phyloP scores from a whole-genome alignment of 2,329 filamentous ascomycete genomes.

The Diaporthe batatas region DNA sequence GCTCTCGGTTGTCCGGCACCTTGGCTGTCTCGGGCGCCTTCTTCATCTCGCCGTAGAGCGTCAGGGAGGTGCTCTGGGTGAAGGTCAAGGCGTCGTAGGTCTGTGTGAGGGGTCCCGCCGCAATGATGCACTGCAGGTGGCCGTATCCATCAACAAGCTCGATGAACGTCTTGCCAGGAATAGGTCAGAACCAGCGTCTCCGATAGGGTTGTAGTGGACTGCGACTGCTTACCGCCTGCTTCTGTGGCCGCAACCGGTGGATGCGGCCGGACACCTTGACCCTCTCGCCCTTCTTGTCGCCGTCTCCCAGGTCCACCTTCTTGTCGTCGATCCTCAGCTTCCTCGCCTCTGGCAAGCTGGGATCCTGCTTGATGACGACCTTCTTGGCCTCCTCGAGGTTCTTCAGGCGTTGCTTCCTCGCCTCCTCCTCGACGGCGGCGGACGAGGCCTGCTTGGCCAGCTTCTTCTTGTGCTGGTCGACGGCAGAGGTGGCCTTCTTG shows the following conservation, averaged over 20 bases:
- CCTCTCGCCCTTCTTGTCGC: conserved; percentile 74
- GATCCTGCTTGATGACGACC: conserved; percentile 78
- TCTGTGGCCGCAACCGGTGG: conserved; percentile 84
- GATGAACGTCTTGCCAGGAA: conserved; percentile 68
- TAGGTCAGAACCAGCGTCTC: conserved; percentile 19
- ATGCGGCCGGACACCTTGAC: conserved; percentile 87
- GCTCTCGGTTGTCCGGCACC: conserved; percentile 86
- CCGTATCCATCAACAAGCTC: conserved; percentile 89
- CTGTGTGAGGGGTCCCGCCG: conserved; percentile 82
- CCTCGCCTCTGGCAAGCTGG: conserved; percentile 79
- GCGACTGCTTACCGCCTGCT: conserved; percentile 73
- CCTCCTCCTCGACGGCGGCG: conserved; percentile 78
- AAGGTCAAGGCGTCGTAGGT: conserved; percentile 92
- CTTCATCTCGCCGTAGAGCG: conserved; percentile 85
- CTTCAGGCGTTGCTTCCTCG: conserved; percentile 77
- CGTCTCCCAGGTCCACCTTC: conserved; percentile 71
- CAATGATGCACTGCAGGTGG: conserved; percentile 86
- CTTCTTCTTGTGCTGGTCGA: conserved; percentile 87
- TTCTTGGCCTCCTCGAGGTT: conserved; percentile 86
- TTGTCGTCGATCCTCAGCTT: conserved; percentile 83
- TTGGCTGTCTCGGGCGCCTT: conserved; percentile 82
- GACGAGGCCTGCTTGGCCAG: conserved; percentile 81
- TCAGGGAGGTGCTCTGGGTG: conserved; percentile 88
- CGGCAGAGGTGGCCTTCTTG: conserved; percentile 85
- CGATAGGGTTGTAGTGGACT: neutral